These are phyloP conservation scores for Brachypodium distachyon DNA, from an alignment of 202 grass and related monocot genomes.

Conservation along the genomic window DNA sequence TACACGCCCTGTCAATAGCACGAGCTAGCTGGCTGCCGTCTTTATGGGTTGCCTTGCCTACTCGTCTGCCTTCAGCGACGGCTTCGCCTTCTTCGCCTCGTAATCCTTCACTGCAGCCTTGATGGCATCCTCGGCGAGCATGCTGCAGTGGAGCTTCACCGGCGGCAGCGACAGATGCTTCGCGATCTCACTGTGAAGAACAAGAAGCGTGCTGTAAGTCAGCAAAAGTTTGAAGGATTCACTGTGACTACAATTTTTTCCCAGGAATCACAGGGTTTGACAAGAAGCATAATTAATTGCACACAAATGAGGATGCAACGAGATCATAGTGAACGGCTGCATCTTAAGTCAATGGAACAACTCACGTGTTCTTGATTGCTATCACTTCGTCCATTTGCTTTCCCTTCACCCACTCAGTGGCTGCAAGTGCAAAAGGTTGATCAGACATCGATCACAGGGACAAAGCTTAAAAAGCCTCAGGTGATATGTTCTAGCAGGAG, in stretches of 20 bases:
- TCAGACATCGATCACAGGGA: background rate
- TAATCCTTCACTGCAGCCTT: constrained; percentile 88
- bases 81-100: constrained; percentile 54
- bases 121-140: constrained; percentile 96
- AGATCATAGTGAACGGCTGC: background rate
- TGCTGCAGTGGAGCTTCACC: constrained; percentile 96
- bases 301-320: background rate
- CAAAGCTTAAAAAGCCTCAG: too few relatives aligned
- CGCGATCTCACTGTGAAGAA: constrained; percentile 55
- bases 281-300: background rate
- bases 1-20: too few relatives aligned
- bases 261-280: background rate
- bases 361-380: constrained; percentile 79
- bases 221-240: background rate
- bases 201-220: background rate
- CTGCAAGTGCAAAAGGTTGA: constrained; percentile 24
- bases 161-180: constrained; percentile 90
- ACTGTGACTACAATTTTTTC: too few relatives aligned
- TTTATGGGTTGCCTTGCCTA: background rate
- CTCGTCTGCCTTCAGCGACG: constrained; percentile 5
- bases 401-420: constrained; percentile 89
- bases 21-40: background rate
- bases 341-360: background rate
- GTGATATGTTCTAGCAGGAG: too few relatives aligned
- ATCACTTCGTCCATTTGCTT: constrained; percentile 71